Evolutionary conservation across 495 filamentous ascomycete genomes (phyloP), one percentile per base, ranked within the genome.

Genomic region (Glutinoglossum americanum): DNA sequence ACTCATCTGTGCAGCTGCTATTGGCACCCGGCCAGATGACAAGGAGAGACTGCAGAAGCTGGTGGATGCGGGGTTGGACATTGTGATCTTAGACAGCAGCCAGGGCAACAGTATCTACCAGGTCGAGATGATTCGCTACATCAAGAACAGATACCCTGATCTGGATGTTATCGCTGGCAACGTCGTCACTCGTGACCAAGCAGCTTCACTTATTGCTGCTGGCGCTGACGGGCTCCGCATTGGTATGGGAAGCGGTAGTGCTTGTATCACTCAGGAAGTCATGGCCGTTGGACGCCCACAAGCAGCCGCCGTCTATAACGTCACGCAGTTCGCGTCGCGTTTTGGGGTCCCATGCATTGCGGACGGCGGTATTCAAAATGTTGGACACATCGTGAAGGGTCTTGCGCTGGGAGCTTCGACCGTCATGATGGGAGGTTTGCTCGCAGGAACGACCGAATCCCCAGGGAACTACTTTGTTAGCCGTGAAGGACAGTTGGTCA

Each of bases 251-350:
- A 90, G 85, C 67, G 92, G 92, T 64, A 92, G 85, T 63, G 92
- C 92, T 65, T 99, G 92, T 73, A 99, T 99, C 65, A 99, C 92
- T 51, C 92, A 99, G 72, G 92, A 99, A 73, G 92, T 99, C 65
- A 99, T 99, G 92, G 92, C 92, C 56, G 88, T 96, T 45, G 92
- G 92, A 39, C 83, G 92, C 62, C 92, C 92, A 59, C 92, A 99
- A 72, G 92, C 92, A 19, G 84, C 86, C 11, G 79, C 90, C 39
- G 89, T 99, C 59, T 87, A 82, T 74, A 87, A 83, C 65, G 89
- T 97, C 62, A 79, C 84, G 60, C 70, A 74, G 26, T 99, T 97
- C 64, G 92, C 92, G 35, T 84, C 83, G 49, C 80, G 80, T 60
- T 99, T 99, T 68, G 92, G 93, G 59, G 89, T 99, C 60, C 92